Base-by-base conservation (phyloP, 306 rosid species). In the Begonia fuchsioides region DNA sequence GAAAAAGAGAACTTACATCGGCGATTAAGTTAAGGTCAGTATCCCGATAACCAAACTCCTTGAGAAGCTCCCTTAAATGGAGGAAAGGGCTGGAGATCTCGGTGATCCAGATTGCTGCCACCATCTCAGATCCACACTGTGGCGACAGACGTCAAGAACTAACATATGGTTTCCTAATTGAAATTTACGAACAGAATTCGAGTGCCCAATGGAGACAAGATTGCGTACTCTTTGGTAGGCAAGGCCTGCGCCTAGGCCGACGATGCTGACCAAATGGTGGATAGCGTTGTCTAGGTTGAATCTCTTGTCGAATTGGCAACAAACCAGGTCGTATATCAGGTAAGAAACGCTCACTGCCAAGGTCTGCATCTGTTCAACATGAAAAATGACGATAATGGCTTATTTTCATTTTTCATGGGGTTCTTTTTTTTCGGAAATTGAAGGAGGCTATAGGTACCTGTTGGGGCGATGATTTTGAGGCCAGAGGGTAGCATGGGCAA, bases 71-170 rank as follows among this genome's bases (percentile, higher is more conserved):
- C 60, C 97, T 76, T 32, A 76, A 53, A 65, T 88, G 97, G 56
- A 88, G 79, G 44, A 81, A 84, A 39, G 97, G 97, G 61, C 93
- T 84, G 11, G 97, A 88, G 57, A 88, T 20, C 66, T 88, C 97
- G 38, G 95, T 78, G 47, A 88, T 61, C 87, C 90, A 88, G 39
- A 76, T 10, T 47, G 93, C 74, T 17, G 66, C 95, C 16, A 76
- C 76, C 78, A 78, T 51, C 62, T 84, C 97, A 12, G 97, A 72
- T 5, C 90, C 95, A 72, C 93, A 68, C 95, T 88, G 49, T 51
- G 45, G 18, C 41, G 12, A 63, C 3, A 10, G 1, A 19, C 11
- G n/a, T n/a, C n/a, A n/a, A n/a, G n/a, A n/a, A n/a, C n/a, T n/a
- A n/a, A n/a, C n/a, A n/a, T n/a, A n/a, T n/a, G n/a, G n/a, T n/a